Conservation (phyloP, 352 stramenopile species). For the Globisporangium solare region DNA sequence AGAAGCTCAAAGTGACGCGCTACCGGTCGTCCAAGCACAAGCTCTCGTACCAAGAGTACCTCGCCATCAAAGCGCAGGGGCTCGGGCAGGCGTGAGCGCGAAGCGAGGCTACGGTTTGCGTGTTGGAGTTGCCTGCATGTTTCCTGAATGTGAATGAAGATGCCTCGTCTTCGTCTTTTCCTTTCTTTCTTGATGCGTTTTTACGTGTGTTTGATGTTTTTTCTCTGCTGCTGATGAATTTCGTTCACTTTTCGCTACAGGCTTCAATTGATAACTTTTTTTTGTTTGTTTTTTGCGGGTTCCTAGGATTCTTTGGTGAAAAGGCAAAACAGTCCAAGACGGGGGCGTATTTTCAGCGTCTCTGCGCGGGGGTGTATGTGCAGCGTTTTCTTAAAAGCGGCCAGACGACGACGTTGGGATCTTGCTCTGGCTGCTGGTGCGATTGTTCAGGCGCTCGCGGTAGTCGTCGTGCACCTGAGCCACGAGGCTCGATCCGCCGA, state of each 20-base stretch:
- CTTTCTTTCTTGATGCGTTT: constrained; percentile 1
- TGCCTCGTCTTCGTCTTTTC: not conserved
- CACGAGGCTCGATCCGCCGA: constrained; percentile 56
- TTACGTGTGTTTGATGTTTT: not conserved
- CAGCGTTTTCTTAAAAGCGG: constrained; percentile 6
- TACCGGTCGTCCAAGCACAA: constrained; percentile 83
- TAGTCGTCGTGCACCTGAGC: constrained; percentile 77
- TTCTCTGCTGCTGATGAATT: constrained; percentile 4
- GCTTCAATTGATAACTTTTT: too few species aligned
- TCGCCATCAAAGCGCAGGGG: constrained; percentile 44
- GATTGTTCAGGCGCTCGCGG: constrained; percentile 60
- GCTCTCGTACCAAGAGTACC: constrained; percentile 77
- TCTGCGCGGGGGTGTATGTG: too few species aligned
- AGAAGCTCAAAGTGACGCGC: constrained; percentile 64
- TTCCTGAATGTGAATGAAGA: not conserved
- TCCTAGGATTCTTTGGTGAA: too few species aligned
- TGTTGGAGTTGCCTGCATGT: not conserved
- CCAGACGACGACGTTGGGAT: constrained; percentile 15
- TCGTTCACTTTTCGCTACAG: not conserved
- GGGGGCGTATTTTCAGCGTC: too few species aligned
- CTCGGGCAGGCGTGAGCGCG: constrained; percentile 5
- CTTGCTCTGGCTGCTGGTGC: constrained; percentile 19
- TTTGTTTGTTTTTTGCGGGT: too few species aligned
- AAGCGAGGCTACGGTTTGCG: not conserved
- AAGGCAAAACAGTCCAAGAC: too few species aligned